phyloP scores from a whole-genome alignment of 345 rosid genomes.

The Nephelium lappaceum region DNA sequence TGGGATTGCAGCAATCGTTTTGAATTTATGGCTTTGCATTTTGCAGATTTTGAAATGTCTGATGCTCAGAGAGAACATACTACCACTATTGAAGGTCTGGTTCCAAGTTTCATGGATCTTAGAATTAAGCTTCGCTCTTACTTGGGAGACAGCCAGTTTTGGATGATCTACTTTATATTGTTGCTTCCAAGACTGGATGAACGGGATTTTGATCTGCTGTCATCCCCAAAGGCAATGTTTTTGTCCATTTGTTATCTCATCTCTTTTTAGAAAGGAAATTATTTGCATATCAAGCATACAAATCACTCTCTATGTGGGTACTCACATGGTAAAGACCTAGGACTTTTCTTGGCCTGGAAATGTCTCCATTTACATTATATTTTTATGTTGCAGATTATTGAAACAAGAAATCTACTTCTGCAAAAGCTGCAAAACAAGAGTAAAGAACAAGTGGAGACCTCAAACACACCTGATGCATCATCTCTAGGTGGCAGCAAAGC shows the following conservation, averaged over 20 bases:
- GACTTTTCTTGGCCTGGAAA: background rate
- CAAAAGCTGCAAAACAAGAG: slow-evolving; percentile 49
- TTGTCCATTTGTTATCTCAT: slow-evolving; percentile 2
- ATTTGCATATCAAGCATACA: background rate
- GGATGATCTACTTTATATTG: slow-evolving; percentile 75
- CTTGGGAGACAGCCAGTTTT: slow-evolving; percentile 53
- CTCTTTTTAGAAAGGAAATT: background rate
- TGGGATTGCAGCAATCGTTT: background rate
- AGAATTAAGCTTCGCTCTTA: slow-evolving; percentile 41
- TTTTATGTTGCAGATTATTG: slow-evolving; percentile 45
- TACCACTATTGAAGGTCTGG: slow-evolving; percentile 52
- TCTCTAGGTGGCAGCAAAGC: slow-evolving; percentile 23
- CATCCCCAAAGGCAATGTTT: slow-evolving; percentile 56
- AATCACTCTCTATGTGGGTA: background rate
- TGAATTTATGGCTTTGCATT: slow-evolving; percentile 6
- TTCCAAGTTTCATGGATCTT: slow-evolving; percentile 55
- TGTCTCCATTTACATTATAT: background rate
- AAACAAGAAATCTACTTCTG: slow-evolving; percentile 59
- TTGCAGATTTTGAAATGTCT: slow-evolving; percentile 66
- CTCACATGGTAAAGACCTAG: background rate
- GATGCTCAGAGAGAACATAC: slow-evolving; percentile 61
- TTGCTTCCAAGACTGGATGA: slow-evolving; percentile 68
- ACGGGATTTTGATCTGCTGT: slow-evolving; percentile 59
- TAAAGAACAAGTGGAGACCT: slow-evolving; percentile 26
- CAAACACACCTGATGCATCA: slow-evolving; percentile 27